phyloP scores from a whole-genome alignment of 495 filamentous ascomycete genomes.

The Viridothelium virens region DNA sequence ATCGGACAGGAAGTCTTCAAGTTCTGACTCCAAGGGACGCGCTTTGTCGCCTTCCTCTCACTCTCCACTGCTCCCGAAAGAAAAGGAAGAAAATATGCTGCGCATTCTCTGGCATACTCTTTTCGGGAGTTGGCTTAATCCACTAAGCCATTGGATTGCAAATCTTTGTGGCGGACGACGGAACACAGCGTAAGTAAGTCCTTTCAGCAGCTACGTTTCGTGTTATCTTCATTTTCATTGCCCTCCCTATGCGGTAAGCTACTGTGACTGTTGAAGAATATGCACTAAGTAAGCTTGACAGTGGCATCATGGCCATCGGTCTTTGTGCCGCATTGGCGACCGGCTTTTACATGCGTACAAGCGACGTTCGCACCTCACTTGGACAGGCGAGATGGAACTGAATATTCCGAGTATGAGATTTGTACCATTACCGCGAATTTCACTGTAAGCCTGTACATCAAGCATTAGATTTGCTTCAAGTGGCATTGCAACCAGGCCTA shows the following conservation, averaged over 20 bases:
- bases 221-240: no score
- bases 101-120: neutral
- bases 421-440: no score
- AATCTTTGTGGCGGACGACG: neutral
- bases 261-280: no score
- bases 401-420: neutral
- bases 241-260: no score
- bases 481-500: no score
- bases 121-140: neutral
- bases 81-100: neutral
- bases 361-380: neutral
- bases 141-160: neutral
- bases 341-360: neutral
- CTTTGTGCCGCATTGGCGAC: neutral
- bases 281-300: neutral
- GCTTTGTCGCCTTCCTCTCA: neutral
- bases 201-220: neutral
- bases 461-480: no score
- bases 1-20: neutral
- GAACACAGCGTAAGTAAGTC: constrained; percentile 9
- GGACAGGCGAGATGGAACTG: neutral
- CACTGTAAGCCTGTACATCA: no score
- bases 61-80: neutral
- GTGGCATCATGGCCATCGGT: neutral
- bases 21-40: neutral